Base-by-base conservation (phyloP, 169 alveolate genomes). In the Blepharisma undulans region DNA sequence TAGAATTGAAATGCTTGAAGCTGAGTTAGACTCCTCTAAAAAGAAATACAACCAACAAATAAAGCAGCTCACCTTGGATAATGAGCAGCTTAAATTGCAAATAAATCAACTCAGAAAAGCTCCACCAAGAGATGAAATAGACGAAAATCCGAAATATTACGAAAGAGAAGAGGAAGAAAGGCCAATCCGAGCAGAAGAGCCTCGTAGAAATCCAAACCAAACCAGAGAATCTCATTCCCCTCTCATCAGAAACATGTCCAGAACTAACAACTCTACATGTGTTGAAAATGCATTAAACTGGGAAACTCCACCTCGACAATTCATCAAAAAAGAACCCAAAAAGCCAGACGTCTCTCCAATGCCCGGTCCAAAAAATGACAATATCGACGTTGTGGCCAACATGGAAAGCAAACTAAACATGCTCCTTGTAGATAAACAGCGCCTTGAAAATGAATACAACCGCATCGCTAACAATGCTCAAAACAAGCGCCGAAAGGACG, bases 401-500 rank as follows among this genome's bases (percentile, higher is more conserved):
- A 22, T 86, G 36, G 91, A 86, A 27, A 22, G 72, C 29, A 86
- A 86, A 29, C 91, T 86, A 66, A 36, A 30, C 48, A 21, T 30
- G 25, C 84, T 86, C 10, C 59, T 30, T n/a, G 25, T 29, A 22
- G 91, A 86, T n/a, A 86, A 86, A 10, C 80, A 86, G 34, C 59
- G 84, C 22, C 66, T 86, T 25, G 91, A 86, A 71, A 72, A 36
- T 4, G 91, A 86, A 27, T 86, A 27, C 66, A 29, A 22, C 7
- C 61, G 36, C 19, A 27, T 86, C 10, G 84, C 91, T 4, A 32
- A 86, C n/a, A 27, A n/a, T 21, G 22, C 36, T 6, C 61, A 86
- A 86, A 71, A 30, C 80, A 86, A 72, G n/a, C 25, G 91, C 25
- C 33, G 91, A 4, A 72, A 86, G 36, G 66, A 86, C 27, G 84